Percentiles rank a stretch among this genome's conserved stretches.
These are phyloP conservation scores for Scutellaria barbata DNA, from an alignment of 257 asterid genomes.

Conservation along the genomic window DNA sequence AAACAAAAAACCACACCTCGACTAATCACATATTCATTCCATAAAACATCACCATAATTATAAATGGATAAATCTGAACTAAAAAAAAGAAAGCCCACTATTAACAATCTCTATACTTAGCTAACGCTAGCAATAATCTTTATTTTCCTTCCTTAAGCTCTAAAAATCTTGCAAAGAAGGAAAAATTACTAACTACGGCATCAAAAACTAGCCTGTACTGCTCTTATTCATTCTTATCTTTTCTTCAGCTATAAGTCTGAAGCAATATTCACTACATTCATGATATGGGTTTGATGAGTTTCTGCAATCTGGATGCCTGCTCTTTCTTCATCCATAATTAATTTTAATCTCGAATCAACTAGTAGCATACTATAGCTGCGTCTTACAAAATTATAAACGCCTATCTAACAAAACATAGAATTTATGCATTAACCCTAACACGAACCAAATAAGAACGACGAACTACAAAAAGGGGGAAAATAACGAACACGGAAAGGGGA, in stretches of 20 bases:
- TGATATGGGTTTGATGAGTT: slow-evolving; percentile 71
- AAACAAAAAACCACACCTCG: background rate
- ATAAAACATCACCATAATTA: background rate
- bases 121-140: background rate
- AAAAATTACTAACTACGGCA: background rate
- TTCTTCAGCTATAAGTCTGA: slow-evolving; percentile 60
- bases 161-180: background rate
- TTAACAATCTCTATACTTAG: slow-evolving; percentile 1
- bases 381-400: background rate
- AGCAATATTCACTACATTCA: slow-evolving; percentile 71
- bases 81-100: background rate
- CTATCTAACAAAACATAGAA: background rate
- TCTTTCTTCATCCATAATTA: slow-evolving; percentile 50
- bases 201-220: slow-evolving; percentile 43
- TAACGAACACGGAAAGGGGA: background rate
- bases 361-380: background rate
- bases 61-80: background rate
- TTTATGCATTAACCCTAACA: slow-evolving; percentile 20
- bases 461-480: background rate
- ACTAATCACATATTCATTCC: background rate
- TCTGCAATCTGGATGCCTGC: slow-evolving; percentile 42
- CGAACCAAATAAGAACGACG: background rate
- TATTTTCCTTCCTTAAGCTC: background rate
- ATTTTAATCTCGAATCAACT: background rate
- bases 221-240: slow-evolving; percentile 42